phyloP scores from a whole-genome alignment of 768 basidiomycete genomes.

The Mycena vitilis region DNA sequence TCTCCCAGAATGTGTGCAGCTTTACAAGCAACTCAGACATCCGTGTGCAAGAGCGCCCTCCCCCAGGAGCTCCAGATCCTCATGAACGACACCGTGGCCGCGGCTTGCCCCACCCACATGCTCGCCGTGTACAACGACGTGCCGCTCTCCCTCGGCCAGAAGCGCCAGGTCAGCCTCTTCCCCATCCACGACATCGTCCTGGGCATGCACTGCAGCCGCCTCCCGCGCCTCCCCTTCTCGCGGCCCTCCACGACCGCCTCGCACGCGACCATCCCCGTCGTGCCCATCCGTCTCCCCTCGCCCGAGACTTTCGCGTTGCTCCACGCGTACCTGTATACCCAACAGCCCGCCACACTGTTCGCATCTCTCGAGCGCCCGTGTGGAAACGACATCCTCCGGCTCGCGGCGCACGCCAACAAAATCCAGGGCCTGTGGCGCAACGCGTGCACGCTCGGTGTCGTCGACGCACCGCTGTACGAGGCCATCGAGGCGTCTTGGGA shows the following conservation, averaged over 20 bases:
- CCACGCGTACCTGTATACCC: conserved; percentile 63
- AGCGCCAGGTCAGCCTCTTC: conserved; percentile 49
- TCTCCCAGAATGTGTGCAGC: conserved; percentile 37
- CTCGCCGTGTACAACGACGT: conserved; percentile 50
- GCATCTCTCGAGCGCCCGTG: conserved; percentile 52
- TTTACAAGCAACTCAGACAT: conserved; percentile 18
- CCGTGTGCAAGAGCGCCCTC: conserved; percentile 12
- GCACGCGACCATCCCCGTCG: conserved; percentile 55
- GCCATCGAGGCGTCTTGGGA: conserved; percentile 64
- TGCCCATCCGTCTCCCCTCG: conserved; percentile 63
- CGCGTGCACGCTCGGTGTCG: conserved; percentile 60
- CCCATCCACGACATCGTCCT: conserved; percentile 59
- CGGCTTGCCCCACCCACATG: conserved; percentile 46
- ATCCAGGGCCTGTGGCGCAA: conserved; percentile 63
- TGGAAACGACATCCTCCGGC: conserved; percentile 34
- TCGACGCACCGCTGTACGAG: conserved; percentile 60
- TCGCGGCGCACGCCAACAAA: conserved; percentile 26
- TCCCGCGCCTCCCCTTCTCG: conserved; percentile 48
- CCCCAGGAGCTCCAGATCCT: conserved; percentile 42
- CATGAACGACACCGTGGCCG: conserved; percentile 36
- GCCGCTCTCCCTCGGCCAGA: conserved; percentile 34
- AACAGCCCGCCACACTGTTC: conserved; percentile 53
- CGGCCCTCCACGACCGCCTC: conserved; percentile 13
- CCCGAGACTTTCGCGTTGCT: conserved; percentile 63
- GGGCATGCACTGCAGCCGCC: conserved; percentile 51